These are phyloP conservation scores for Periconia sp. DNA, from an alignment of 2,329 filamentous ascomycete species.

Conservation along the genomic window DNA sequence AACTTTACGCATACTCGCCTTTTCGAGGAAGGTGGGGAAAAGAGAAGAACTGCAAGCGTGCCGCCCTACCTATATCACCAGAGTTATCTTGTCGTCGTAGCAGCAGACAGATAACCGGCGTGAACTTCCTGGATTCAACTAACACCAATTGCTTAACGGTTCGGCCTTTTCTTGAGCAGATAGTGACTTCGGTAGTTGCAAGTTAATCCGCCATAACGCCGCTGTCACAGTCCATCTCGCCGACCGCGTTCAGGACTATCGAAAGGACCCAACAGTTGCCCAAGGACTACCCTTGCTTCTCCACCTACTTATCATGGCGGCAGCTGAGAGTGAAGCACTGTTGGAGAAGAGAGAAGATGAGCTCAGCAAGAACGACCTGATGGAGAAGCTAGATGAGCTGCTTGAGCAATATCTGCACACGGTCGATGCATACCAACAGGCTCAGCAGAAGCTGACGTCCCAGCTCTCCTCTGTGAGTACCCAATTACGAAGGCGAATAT, in stretches of 20 bases:
- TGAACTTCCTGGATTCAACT: too few species aligned
- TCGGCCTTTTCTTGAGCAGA: too few species aligned
- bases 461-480: constrained; percentile 59
- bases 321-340: constrained; percentile 4
- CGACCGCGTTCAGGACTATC: background rate
- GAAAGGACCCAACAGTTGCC: background rate
- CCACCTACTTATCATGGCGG: constrained; percentile 6
- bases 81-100: too few species aligned
- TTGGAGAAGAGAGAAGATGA: background rate
- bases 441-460: constrained; percentile 57
- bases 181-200: too few species aligned
- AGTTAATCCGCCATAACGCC: background rate
- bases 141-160: too few species aligned
- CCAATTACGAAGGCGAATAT: background rate
- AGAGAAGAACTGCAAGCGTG: too few species aligned
- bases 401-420: constrained; percentile 67
- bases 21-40: too few species aligned
- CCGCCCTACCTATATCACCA: too few species aligned
- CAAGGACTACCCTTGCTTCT: background rate
- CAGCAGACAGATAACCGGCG: too few species aligned
- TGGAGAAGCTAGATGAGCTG: constrained; percentile 60
- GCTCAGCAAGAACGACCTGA: constrained; percentile 25
- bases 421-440: constrained; percentile 66
- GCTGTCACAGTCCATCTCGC: background rate
- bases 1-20: too few species aligned